Conservation (phyloP, 176 grass and related monocot genomes). For the Rhynchospora breviuscula region DNA sequence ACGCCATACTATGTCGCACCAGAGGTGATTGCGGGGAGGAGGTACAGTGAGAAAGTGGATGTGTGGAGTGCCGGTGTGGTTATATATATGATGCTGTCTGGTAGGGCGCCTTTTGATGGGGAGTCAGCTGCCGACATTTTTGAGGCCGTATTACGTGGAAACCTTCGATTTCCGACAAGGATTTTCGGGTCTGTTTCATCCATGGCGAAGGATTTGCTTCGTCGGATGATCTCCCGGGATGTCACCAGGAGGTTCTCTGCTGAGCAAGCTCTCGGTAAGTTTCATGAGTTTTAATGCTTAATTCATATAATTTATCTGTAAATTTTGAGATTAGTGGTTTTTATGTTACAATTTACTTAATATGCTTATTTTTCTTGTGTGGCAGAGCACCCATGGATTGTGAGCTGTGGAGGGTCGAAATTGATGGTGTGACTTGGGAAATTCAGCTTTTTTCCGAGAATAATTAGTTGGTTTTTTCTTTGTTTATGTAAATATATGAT, state of each 20-base stretch:
- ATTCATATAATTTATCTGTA: not conserved
- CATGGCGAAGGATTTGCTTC: conserved; percentile 66
- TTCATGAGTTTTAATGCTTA: not conserved
- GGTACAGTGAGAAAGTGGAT: conserved; percentile 75
- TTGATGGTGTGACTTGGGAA: conserved; percentile 3
- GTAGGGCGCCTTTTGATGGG: conserved; percentile 56
- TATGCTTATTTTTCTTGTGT: not conserved
- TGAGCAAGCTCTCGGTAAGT: conserved; percentile 60
- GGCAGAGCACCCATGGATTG: conserved; percentile 64
- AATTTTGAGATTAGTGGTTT: not conserved
- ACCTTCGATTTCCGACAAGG: conserved; percentile 53
- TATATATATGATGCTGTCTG: conserved; percentile 64
- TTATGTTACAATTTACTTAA: not conserved
- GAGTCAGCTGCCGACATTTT: conserved; percentile 46
- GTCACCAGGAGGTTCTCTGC: conserved; percentile 56
- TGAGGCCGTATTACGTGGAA: conserved; percentile 47
- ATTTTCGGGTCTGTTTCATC: conserved; percentile 52
- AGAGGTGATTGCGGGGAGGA: conserved; percentile 53
- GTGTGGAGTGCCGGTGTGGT: conserved; percentile 87
- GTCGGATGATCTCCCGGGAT: conserved; percentile 76
- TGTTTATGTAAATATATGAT: conserved; percentile 6
- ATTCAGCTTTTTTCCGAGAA: not conserved
- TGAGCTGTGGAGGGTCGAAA: conserved; percentile 31
- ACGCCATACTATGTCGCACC: conserved; percentile 78
- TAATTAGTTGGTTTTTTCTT: not conserved